phyloP scores from a whole-genome alignment of 352 stramenopile genomes.

The Phytophthora crassamura region DNA sequence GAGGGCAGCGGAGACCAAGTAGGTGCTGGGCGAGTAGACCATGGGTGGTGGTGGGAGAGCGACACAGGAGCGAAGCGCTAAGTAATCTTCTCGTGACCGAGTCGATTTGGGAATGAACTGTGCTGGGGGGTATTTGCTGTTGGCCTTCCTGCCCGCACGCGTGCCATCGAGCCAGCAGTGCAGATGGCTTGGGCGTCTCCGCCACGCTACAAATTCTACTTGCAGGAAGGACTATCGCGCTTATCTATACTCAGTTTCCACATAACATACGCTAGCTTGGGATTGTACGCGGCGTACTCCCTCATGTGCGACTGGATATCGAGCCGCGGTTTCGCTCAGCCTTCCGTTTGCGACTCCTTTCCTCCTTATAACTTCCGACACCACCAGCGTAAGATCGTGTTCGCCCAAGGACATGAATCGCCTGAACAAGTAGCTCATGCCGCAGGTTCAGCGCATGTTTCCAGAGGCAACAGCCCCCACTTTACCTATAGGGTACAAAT shows the following conservation, averaged over 20 bases:
- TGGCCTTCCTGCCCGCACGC: conserved; percentile 4
- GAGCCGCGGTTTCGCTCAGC: neutral
- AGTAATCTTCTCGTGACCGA: conserved; percentile 36
- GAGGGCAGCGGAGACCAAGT: conserved; percentile 34
- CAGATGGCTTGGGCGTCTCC: too few species aligned
- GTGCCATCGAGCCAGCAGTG: neutral
- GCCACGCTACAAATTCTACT: neutral
- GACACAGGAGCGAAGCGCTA: conserved; percentile 10
- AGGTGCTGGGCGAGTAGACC: conserved; percentile 37
- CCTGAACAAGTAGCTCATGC: too few species aligned
- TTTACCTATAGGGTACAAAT: too few species aligned
- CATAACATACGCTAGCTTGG: conserved; percentile 2
- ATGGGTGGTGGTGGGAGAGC: conserved; percentile 20
- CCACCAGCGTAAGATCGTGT: too few species aligned
- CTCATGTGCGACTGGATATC: neutral
- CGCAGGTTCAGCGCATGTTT: too few species aligned
- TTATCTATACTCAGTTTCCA: conserved; percentile 7
- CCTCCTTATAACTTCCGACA: too few species aligned
- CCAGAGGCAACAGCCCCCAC: too few species aligned
- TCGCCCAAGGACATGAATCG: too few species aligned
- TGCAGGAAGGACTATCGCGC: neutral
- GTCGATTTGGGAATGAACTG: conserved; percentile 31
- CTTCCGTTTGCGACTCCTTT: too few species aligned
- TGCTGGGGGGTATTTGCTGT: conserved; percentile 15
- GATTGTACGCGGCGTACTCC: conserved; percentile 18